Conservation (phyloP, 768 basidiomycete species). For the Tylopilus vinaceipallidus region DNA sequence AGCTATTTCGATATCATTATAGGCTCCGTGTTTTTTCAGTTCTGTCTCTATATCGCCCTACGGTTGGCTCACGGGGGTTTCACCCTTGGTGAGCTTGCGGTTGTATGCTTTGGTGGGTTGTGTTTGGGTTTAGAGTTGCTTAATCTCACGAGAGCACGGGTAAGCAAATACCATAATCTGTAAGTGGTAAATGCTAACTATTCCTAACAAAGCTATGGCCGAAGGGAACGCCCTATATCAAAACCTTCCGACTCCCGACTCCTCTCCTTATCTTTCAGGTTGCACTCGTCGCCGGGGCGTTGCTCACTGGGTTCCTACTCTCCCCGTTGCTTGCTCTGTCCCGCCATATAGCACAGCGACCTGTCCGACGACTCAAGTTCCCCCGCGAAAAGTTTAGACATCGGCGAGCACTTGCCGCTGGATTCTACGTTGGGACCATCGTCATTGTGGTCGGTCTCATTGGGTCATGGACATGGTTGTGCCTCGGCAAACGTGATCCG, state of each 20-base stretch:
- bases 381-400: constrained; percentile 83
- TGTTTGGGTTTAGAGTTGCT: constrained; percentile 83
- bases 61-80: constrained; percentile 92
- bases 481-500: constrained; percentile 75
- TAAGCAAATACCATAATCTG: constrained; percentile 37
- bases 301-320: constrained; percentile 92
- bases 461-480: constrained; percentile 92
- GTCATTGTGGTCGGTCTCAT: constrained; percentile 80
- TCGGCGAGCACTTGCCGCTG: constrained; percentile 78
- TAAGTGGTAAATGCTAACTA: background rate
- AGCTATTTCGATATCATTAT: constrained; percentile 71
- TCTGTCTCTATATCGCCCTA: constrained; percentile 84
- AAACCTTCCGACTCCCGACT: constrained; percentile 89
- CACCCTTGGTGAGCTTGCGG: constrained; percentile 89
- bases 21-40: constrained; percentile 83
- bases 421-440: constrained; percentile 75
- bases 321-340: constrained; percentile 91
- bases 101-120: constrained; percentile 88
- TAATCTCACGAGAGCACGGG: constrained; percentile 79
- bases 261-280: constrained; percentile 91
- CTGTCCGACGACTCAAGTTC: constrained; percentile 73
- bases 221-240: constrained; percentile 75
- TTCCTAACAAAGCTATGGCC: constrained; percentile 64
- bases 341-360: constrained; percentile 85
- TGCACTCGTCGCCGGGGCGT: constrained; percentile 87